These are phyloP conservation scores for Apiospora aurea DNA, from an alignment of 2,329 filamentous ascomycete genomes.

Conservation along the genomic window DNA sequence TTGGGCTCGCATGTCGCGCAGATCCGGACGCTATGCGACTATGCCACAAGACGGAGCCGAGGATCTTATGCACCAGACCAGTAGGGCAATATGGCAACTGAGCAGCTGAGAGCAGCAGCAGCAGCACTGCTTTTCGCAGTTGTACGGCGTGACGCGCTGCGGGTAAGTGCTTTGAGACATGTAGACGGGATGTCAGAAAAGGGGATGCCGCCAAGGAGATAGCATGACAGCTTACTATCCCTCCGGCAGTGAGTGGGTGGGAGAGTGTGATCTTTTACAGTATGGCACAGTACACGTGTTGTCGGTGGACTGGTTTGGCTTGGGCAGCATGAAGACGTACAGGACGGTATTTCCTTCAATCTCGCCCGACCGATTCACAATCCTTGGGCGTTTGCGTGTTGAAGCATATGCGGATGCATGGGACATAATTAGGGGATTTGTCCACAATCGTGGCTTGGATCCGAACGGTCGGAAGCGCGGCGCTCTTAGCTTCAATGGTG, in stretches of 20 bases:
- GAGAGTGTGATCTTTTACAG: not conserved
- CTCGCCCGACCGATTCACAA: not conserved
- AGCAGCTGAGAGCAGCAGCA: not conserved
- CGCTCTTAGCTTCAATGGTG: slow-evolving; percentile 16
- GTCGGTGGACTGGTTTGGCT: not conserved
- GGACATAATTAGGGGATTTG: slow-evolving; percentile 14
- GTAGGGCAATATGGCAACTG: not conserved
- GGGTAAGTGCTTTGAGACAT: not conserved
- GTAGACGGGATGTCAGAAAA: not conserved
- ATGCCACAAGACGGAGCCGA: not conserved
- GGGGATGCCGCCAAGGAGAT: not conserved
- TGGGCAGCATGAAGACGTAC: slow-evolving; percentile 12
- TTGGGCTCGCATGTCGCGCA: slow-evolving; percentile 13
- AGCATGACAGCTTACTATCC: not conserved
- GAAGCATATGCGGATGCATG: slow-evolving; percentile 9
- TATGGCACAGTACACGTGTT: not conserved
- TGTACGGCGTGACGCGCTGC: not conserved
- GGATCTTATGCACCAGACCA: not conserved
- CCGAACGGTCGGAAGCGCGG: slow-evolving; percentile 21
- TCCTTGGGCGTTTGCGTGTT: not conserved
- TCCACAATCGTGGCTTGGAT: slow-evolving; percentile 21
- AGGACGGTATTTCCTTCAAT: slow-evolving; percentile 13
- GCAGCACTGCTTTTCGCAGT: not conserved
- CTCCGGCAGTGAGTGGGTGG: no score
- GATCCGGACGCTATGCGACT: not conserved